Conservation (phyloP, 2,329 filamentous ascomycete genomes). For the Coniochaeta pulveracea region DNA sequence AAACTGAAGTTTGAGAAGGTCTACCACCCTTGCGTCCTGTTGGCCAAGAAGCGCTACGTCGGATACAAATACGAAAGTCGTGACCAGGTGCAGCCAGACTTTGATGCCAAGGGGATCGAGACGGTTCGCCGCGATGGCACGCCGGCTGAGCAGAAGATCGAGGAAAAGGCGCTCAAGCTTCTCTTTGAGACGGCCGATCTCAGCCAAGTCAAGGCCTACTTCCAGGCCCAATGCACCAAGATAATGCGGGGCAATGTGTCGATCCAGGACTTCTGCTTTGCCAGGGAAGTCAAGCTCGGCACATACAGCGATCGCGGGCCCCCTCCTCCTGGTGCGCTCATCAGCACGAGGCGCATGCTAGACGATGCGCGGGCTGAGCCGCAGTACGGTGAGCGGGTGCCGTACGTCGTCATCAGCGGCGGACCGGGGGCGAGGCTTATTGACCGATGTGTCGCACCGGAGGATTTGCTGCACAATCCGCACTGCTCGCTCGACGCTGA, state of each 20-base stretch:
- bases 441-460: constrained; percentile 83
- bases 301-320: constrained; percentile 74
- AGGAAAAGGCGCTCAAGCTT: constrained; percentile 80
- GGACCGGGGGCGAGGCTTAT: constrained; percentile 76
- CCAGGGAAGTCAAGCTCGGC: constrained; percentile 80
- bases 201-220: constrained; percentile 79
- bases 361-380: constrained; percentile 78
- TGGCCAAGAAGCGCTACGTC: constrained; percentile 96
- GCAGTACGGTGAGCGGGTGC: constrained; percentile 89
- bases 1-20: constrained; percentile 99
- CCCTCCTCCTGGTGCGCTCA: constrained; percentile 76
- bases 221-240: constrained; percentile 80
- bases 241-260: constrained; percentile 84
- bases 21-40: constrained; percentile 85
- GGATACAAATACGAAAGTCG: constrained; percentile 90
- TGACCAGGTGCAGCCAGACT: constrained; percentile 68
- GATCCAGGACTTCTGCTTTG: constrained; percentile 93
- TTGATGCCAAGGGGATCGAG: constrained; percentile 97
- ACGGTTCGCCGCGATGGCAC: constrained; percentile 92
- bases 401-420: constrained; percentile 86
- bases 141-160: constrained; percentile 90
- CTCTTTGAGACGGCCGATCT: constrained; percentile 86
- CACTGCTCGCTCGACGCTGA: constrained; percentile 79
- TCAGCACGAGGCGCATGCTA: constrained; percentile 78
- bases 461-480: constrained; percentile 65